These are phyloP conservation scores for Euryodendron excelsum DNA, from an alignment of 148 eudicot species.

Conservation along the genomic window DNA sequence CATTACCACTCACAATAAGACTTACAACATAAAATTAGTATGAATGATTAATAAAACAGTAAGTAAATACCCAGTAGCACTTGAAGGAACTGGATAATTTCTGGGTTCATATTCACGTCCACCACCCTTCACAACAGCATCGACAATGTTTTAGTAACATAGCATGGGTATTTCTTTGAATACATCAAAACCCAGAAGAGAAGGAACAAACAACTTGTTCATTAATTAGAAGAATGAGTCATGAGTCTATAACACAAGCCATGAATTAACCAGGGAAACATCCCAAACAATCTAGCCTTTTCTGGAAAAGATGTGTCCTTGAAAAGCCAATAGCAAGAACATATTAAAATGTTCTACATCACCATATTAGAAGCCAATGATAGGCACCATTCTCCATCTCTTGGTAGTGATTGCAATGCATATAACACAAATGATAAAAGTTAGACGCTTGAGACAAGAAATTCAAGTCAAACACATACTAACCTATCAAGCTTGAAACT, in stretches of 20 bases:
- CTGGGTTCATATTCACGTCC: constrained; percentile 37
- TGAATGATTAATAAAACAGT: background rate
- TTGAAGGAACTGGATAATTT: constrained; percentile 43
- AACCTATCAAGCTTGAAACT: background rate
- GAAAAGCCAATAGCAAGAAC: background rate
- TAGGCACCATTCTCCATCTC: background rate
- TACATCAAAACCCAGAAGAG: background rate
- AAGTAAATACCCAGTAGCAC: constrained; percentile 39
- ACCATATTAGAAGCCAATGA: background rate
- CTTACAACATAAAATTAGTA: background rate
- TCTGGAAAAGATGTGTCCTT: background rate
- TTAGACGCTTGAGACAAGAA: background rate
- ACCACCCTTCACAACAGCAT: constrained; percentile 35
- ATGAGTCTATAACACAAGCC: background rate
- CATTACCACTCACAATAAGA: background rate
- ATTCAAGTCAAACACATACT: background rate
- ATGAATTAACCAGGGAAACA: background rate
- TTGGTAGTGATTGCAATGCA: background rate
- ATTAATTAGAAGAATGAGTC: background rate
- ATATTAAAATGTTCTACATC: background rate
- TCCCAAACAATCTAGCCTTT: background rate
- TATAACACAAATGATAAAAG: background rate
- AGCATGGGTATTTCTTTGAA: background rate
- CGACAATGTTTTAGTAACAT: constrained; percentile 10
- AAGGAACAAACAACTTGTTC: constrained; percentile 1